Percentiles rank a stretch among this genome's conserved stretches.
phyloP scores from a whole-genome alignment of 768 basidiomycete species.

The Agrocybe praecox region DNA sequence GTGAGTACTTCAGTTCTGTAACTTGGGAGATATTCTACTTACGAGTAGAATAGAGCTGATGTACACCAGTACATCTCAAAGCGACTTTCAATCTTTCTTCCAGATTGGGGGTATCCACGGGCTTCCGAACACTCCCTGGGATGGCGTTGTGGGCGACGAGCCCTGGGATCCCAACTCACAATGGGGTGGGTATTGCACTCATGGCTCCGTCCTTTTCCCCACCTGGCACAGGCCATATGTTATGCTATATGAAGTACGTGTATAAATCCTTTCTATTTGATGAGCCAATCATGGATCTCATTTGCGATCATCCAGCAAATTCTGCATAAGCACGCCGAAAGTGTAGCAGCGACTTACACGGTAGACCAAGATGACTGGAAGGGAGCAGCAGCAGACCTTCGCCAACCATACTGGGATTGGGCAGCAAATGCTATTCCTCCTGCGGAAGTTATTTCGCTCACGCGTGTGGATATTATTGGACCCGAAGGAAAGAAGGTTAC shows the following conservation, averaged over 20 bases:
- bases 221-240: conserved; percentile 61
- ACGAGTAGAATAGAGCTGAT: too few species aligned
- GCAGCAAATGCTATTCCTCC: conserved; percentile 42
- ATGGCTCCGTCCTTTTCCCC: conserved; percentile 54
- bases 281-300: too few species aligned
- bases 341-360: conserved; percentile 44
- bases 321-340: conserved; percentile 38
- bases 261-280: background rate
- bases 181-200: conserved; percentile 58
- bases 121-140: conserved; percentile 46
- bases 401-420: conserved; percentile 59
- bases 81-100: conserved; percentile 39
- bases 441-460: conserved; percentile 35
- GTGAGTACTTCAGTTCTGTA: too few species aligned
- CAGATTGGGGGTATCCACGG: conserved; percentile 56
- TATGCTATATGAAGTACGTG: conserved; percentile 48
- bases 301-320: conserved; percentile 48
- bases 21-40: too few species aligned
- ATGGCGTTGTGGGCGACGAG: conserved; percentile 33
- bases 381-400: conserved; percentile 36
- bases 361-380: conserved; percentile 28
- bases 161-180: conserved; percentile 21
- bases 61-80: conserved; percentile 26
- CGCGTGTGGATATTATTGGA: conserved; percentile 32
- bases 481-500: conserved; percentile 26